A percentile compares a stretch with the other conserved stretches of the same genome.
These are phyloP conservation scores for Phoma sp. DNA, from an alignment of 2,329 filamentous ascomycete genomes.

Conservation along the genomic window DNA sequence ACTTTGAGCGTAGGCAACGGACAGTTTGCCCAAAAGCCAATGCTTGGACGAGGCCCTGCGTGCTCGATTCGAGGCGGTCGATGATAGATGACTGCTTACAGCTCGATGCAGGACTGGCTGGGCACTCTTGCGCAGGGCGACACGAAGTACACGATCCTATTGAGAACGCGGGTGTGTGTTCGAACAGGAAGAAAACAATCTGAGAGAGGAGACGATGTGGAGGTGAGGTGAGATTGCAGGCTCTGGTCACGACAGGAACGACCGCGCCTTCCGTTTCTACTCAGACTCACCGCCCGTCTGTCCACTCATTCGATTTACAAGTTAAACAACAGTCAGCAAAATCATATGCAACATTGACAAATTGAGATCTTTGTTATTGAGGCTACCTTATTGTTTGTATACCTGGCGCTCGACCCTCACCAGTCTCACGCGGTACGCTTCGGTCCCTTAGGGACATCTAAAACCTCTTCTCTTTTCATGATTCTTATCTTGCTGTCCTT, in stretches of 20 bases:
- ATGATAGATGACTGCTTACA: no score
- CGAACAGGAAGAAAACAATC: no score
- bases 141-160: not conserved
- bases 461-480: slow-evolving; percentile 47
- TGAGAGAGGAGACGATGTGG: no score
- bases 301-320: no score
- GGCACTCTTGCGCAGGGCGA: not conserved
- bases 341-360: not conserved
- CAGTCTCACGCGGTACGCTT: slow-evolving; percentile 35
- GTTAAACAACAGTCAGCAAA: not conserved
- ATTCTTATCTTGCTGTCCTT: slow-evolving; percentile 46
- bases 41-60: no score
- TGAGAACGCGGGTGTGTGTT: no score
- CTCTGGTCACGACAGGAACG: not conserved
- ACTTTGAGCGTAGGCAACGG: no score
- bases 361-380: slow-evolving; percentile 19
- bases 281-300: not conserved
- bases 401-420: not conserved
- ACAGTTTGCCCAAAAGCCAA: no score
- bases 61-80: no score
- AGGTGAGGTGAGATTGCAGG: no score
- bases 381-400: slow-evolving; percentile 9
- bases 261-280: slow-evolving; percentile 17
- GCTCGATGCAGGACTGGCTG: no score
- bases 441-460: slow-evolving; percentile 46